Evolutionary conservation across 2,329 filamentous ascomycete genomes (phyloP), one percentile per base, ranked within the genome.

Genomic region (Sporothrix pallida): DNA sequence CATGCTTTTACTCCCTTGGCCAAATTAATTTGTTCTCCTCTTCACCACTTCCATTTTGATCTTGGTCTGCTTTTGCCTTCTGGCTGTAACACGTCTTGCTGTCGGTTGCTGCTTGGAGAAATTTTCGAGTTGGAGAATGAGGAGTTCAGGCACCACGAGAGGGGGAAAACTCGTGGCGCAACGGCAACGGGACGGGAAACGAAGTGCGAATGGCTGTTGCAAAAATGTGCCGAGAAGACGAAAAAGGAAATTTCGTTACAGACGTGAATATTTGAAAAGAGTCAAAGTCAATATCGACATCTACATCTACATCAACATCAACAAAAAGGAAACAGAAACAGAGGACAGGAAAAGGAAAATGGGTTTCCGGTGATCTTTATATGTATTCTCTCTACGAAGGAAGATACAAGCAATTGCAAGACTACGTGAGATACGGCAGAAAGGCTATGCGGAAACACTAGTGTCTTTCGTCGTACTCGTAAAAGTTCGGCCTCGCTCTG

Each of bases 121-220:
- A 26, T 26, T 13, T 46, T 13, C n/a, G 15, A 23, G 42, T 67
- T 67, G 62, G 62, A 67, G n/a, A 67, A 50, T 44, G 58, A 67
- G 62, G 42, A 67, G 44, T 67, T 26, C 42, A 23, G 31, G 31
- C 58, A 63, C 31, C 58, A 63, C 26, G 58, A 44, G 58, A 44
- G 58, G 17, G 26, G 31, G 15, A 63, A 44, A 42, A 6, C 23
- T 63, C 58, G 58, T 42, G 26, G 37, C 58, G 13, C 31, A 44
- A 63, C 31, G 26, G 31, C 31, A 63, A 63, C 31, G 15, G 58
- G 56, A 58, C 37, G 26, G 58, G 17, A 48, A 46, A 20, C n/a
- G 20, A 48, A 67, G 42, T 67, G 62, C 62, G 62, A 63, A 42
- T 63, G 60, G 31, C 23, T 44, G 60, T 44, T 20, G 56, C 44